These are phyloP conservation scores for Pholiota adiposa DNA, from an alignment of 1,284 basidiomycete genomes.

Conservation along the genomic window DNA sequence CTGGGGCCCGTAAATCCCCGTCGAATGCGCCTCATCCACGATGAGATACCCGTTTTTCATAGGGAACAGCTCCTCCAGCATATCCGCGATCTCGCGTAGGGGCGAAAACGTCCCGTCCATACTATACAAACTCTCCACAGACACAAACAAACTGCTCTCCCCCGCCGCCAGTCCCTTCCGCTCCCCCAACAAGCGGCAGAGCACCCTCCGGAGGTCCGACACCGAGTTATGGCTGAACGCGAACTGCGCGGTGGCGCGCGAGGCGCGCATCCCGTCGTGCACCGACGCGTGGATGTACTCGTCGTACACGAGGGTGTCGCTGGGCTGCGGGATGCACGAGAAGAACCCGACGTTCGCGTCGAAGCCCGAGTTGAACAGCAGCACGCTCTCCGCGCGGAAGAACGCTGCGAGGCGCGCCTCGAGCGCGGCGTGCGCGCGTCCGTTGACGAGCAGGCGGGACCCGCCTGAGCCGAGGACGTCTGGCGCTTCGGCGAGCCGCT, in stretches of 20 bases:
- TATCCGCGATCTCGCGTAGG: constrained; percentile 63
- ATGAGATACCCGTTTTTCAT: constrained; percentile 69
- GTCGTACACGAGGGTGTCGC: constrained; percentile 85
- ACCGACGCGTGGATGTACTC: constrained; percentile 92
- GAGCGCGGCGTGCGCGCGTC: constrained; percentile 65
- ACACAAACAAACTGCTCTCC: constrained; percentile 67
- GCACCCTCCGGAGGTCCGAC: constrained; percentile 44
- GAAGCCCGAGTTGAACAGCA: constrained; percentile 95
- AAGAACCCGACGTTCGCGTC: constrained; percentile 95
- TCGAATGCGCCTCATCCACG: constrained; percentile 91
- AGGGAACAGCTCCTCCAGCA: constrained; percentile 64
- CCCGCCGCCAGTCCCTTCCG: constrained; percentile 41
- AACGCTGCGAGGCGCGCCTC: constrained; percentile 71
- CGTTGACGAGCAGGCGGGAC: constrained; percentile 88
- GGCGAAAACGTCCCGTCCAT: constrained; percentile 96
- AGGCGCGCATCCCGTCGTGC: constrained; percentile 86
- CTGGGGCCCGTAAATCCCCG: constrained; percentile 79
- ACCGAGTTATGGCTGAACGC: constrained; percentile 83
- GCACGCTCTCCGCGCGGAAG: constrained; percentile 68
- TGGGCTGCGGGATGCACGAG: constrained; percentile 77
- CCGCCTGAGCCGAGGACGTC: constrained; percentile 89
- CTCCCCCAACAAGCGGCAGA: constrained; percentile 44
- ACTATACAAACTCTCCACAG: constrained; percentile 89
- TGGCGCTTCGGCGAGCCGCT: constrained; percentile 52
- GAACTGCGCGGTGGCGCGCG: constrained; percentile 53